Conservation (phyloP, 176 grass and related monocot genomes). For the Juncus effusus region DNA sequence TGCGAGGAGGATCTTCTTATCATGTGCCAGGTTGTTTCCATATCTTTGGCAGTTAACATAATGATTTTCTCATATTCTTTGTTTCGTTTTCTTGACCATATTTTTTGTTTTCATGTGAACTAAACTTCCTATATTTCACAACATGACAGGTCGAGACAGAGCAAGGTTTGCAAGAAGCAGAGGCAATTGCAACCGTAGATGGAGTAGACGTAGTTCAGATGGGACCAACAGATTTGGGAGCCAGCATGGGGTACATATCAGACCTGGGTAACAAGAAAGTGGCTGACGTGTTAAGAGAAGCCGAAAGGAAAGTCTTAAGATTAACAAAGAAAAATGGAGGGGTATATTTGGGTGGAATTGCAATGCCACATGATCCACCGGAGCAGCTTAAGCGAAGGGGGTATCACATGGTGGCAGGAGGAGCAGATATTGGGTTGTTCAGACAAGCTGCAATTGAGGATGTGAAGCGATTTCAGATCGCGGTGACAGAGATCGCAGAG, state of each 20-base stretch:
- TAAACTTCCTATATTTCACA: too few relatives aligned
- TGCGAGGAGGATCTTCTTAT: constrained; percentile 69
- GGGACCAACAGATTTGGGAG: constrained; percentile 67
- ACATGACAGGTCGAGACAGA: constrained; percentile 34
- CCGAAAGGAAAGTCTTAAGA: constrained; percentile 58
- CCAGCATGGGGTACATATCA: constrained; percentile 81
- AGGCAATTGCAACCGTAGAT: constrained; percentile 60
- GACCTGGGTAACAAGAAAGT: constrained; percentile 75
- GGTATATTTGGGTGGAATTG: constrained; percentile 62
- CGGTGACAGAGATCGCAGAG: constrained; percentile 57
- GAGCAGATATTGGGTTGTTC: constrained; percentile 61
- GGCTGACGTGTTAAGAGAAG: constrained; percentile 45
- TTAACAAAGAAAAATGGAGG: constrained; percentile 38
- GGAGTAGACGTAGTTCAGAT: constrained; percentile 76
- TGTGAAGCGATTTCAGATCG: constrained; percentile 45
- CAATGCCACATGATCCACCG: constrained; percentile 54
- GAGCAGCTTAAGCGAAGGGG: constrained; percentile 77
- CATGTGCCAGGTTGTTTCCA: constrained; percentile 43
- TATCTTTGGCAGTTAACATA: too few relatives aligned
- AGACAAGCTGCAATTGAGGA: constrained; percentile 42
- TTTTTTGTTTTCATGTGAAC: too few relatives aligned
- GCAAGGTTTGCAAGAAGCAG: constrained; percentile 40
- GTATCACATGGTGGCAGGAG: constrained; percentile 71
- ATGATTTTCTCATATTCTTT: too few relatives aligned
- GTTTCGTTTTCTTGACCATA: too few relatives aligned